A percentile compares a stretch with the other conserved stretches of the same genome.
phyloP scores from a whole-genome alignment of 179 eudicot genomes.

The Beta corolliflora region DNA sequence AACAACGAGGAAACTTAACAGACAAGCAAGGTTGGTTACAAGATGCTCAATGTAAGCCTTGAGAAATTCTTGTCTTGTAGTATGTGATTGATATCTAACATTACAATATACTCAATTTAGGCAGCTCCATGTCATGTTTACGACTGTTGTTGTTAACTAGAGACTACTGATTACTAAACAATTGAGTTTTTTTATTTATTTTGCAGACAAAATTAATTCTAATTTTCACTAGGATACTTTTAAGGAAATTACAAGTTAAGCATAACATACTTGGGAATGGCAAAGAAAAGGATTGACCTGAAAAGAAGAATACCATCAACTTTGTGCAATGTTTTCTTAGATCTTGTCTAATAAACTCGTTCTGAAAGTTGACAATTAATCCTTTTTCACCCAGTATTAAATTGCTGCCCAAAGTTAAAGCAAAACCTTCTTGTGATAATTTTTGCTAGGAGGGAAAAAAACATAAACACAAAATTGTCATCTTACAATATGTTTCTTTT shows the following conservation, averaged over 20 bases:
- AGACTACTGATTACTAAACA: not conserved
- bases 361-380: conserved; percentile 26
- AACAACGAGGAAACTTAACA: not conserved
- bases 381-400: conserved; percentile 23
- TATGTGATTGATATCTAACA: not conserved
- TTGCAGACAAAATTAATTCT: not conserved
- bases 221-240: not conserved
- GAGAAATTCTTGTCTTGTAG: not conserved
- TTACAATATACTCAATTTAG: too few relatives aligned
- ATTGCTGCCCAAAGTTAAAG: conserved; percentile 20
- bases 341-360: conserved; percentile 4
- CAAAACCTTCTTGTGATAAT: conserved; percentile 12
- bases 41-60: not conserved
- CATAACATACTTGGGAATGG: not conserved
- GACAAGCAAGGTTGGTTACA: not conserved
- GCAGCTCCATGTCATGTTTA: too few relatives aligned
- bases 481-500: conserved; percentile 14
- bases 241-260: not conserved
- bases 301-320: not conserved
- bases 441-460: conserved; percentile 10
- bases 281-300: conserved; percentile 15
- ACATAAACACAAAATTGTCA: conserved; percentile 14
- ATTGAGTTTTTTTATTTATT: not conserved
- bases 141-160: not conserved
- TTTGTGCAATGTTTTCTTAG: conserved; percentile 11